Base-by-base conservation (phyloP, 768 basidiomycete species). In the Nevesoporus exiguus region DNA sequence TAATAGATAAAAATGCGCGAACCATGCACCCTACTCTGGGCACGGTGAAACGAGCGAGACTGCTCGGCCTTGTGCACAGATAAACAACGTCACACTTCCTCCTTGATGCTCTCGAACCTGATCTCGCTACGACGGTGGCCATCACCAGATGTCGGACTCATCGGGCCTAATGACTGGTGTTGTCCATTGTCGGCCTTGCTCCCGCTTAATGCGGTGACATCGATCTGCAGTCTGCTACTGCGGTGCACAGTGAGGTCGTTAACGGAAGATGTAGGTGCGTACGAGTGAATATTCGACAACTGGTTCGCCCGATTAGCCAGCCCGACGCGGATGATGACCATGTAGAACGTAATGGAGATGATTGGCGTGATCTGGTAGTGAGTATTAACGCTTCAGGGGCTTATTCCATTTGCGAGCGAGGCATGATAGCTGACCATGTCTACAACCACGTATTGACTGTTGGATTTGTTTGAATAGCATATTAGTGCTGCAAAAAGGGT, bases 261-360 rank as follows among this genome's bases (percentile, higher is more conserved):
- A 10, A 1, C 10, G 2, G 41, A 15, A 1, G 39, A 39, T 0
- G 27, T n/a, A 14, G 30, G 21, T 21, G n/a, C 46, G 11, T 43
- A 3, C 6, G 41, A 22, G 49, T 42, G n/a, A 11, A 15, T 5
- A 5, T 29, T 41, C 10, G 33, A n/a, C 7, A 10, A 7, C 14
- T 30, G 47, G 24, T 17, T 41, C 2, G 33, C 30, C 47, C 42
- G 53, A 33, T 36, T 47, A 19, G 54, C 43, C 30, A 68, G 15
- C 0, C 68, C 73, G 36, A 74, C 62, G 30, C 74, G 76, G 22
- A 76, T 66, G 33, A 75, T 74, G 42, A 76, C 71, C 73, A 76
- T 71, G 58, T 73, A 74, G 61, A 75, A 76, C 5, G 71, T 69
- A 62, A 77, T 76, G 6, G 69, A 72, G 49, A 75, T 75, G 51